A percentile compares a stretch with the other conserved stretches of the same genome.
Conservation (phyloP, 2,329 filamentous ascomycete species). For the Colletotrichum zoysiae region DNA sequence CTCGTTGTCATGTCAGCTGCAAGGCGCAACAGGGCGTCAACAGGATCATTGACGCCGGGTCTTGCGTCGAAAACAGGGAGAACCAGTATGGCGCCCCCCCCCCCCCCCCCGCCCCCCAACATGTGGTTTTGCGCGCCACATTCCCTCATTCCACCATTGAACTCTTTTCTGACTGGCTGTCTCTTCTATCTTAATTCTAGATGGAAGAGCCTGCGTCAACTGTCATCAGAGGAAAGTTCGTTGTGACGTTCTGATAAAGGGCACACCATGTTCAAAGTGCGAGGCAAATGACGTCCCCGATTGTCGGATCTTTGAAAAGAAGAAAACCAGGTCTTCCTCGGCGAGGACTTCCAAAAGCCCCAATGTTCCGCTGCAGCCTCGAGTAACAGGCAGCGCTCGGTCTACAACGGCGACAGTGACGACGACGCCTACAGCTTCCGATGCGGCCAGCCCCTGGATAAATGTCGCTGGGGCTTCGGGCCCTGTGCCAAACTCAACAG, state of each 20-base stretch:
- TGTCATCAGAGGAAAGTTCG: slow-evolving; percentile 65
- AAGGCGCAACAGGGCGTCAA: slow-evolving; percentile 17
- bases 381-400: slow-evolving; percentile 48
- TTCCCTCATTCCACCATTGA: background rate
- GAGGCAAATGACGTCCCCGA: slow-evolving; percentile 54
- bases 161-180: background rate
- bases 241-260: slow-evolving; percentile 62
- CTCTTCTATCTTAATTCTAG: slow-evolving; percentile 37
- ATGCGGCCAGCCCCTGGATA: slow-evolving; percentile 24
- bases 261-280: slow-evolving; percentile 63
- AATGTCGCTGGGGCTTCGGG: background rate
- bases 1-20: slow-evolving; percentile 10
- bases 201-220: slow-evolving; percentile 58
- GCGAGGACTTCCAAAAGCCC: slow-evolving; percentile 46
- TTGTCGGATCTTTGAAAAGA: slow-evolving; percentile 64
- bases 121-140: background rate
- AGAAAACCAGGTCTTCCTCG: slow-evolving; percentile 57
- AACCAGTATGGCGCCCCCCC: slow-evolving; percentile 34
- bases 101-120: too few relatives aligned
- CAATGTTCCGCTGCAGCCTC: slow-evolving; percentile 60
- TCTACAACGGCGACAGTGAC: slow-evolving; percentile 46
- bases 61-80: slow-evolving; percentile 19
- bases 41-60: background rate
- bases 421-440: slow-evolving; percentile 44
- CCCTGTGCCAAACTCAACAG: slow-evolving; percentile 22